Evolutionary conservation across 2,329 filamentous ascomycete species (phyloP).

Genomic region (Alternaria tenuissima): DNA sequence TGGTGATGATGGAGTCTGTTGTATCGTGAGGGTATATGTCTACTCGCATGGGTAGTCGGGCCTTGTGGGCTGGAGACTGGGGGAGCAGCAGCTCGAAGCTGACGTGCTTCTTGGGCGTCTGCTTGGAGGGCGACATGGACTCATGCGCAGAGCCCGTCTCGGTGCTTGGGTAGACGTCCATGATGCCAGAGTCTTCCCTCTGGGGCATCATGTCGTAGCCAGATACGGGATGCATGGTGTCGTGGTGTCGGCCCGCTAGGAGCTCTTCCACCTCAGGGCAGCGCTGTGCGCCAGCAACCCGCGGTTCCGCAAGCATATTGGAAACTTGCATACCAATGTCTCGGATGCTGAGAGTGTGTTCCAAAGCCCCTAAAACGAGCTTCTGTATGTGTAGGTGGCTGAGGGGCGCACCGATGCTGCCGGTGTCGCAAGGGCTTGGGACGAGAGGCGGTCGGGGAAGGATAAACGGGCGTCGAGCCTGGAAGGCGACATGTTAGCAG

Average conservation of each 20-base stretch:
- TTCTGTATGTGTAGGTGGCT: constrained; percentile 31
- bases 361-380: constrained; percentile 29
- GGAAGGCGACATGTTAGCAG: constrained; percentile 32
- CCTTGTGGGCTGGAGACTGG: constrained; percentile 72
- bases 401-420: constrained; percentile 46
- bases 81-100: constrained; percentile 79
- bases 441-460: constrained; percentile 43
- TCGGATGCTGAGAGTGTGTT: constrained; percentile 13
- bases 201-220: constrained; percentile 41
- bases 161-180: constrained; percentile 48
- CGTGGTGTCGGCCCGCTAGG: constrained; percentile 42
- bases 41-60: constrained; percentile 82
- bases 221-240: constrained; percentile 30
- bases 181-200: constrained; percentile 41
- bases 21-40: constrained; percentile 96
- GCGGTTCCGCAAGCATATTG: constrained; percentile 40
- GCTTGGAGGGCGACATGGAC: constrained; percentile 49
- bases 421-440: constrained; percentile 51
- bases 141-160: constrained; percentile 43
- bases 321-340: constrained; percentile 44
- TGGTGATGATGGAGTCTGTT: constrained; percentile 96
- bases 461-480: constrained; percentile 36
- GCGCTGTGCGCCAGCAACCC: constrained; percentile 36
- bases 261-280: constrained; percentile 36
- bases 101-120: constrained; percentile 69